Evolutionary conservation across 1,284 basidiomycete species (phyloP).

Genomic region (Pseudozyma hubeiensis): DNA sequence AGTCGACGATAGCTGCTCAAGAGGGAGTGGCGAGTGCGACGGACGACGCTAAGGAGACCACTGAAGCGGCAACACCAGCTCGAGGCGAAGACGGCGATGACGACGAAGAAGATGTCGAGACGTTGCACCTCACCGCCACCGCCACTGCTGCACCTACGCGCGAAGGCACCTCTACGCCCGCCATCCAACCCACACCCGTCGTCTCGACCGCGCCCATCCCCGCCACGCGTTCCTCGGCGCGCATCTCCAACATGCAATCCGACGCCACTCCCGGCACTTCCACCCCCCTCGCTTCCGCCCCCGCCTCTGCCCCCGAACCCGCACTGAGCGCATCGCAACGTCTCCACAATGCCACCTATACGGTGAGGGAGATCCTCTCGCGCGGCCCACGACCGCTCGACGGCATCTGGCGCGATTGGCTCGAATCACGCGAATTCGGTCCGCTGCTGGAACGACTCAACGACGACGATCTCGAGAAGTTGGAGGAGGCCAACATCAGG

Average conservation of each 20-base stretch:
- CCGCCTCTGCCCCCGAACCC: slow-evolving; percentile 4
- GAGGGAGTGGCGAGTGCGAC: neutral
- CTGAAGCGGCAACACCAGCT: slow-evolving; percentile 1
- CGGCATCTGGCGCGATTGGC: slow-evolving; percentile 95
- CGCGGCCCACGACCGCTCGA: slow-evolving; percentile 81
- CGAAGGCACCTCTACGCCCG: slow-evolving; percentile 41
- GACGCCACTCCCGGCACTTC: neutral
- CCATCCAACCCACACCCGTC: slow-evolving; percentile 13
- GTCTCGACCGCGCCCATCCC: neutral
- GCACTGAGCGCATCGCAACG: slow-evolving; percentile 28
- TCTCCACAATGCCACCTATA: slow-evolving; percentile 41
- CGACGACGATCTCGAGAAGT: slow-evolving; percentile 86
- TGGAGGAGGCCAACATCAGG: slow-evolving; percentile 58
- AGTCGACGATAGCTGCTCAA: neutral
- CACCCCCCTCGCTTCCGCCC: neutral
- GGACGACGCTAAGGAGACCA: neutral
- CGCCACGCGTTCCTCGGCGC: slow-evolving; percentile 39
- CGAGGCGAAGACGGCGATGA: slow-evolving; percentile 15
- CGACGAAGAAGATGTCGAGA: slow-evolving; percentile 52
- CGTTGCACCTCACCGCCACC: slow-evolving; percentile 49
- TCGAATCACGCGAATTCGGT: slow-evolving; percentile 87
- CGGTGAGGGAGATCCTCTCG: slow-evolving; percentile 55
- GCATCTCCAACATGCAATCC: slow-evolving; percentile 25
- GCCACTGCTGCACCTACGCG: slow-evolving; percentile 41
- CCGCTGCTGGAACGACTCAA: slow-evolving; percentile 88